Conservation (phyloP, 1,139 yeast genomes). For the Candida glucosophila region DNA sequence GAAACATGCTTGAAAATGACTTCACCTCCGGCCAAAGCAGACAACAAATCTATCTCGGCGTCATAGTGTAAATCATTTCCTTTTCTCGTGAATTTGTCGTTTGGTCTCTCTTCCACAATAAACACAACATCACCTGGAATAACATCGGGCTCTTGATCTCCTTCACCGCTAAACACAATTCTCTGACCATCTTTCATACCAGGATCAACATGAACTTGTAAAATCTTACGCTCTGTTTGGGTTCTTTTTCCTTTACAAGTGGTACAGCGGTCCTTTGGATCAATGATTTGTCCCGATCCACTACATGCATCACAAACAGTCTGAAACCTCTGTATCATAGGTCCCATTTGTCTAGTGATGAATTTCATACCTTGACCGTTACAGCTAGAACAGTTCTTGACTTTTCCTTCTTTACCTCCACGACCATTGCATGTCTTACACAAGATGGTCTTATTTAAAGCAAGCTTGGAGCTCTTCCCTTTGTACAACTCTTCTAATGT, state of each 20-base stretch:
- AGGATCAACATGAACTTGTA: slow-evolving; percentile 91
- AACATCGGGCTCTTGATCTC: slow-evolving; percentile 93
- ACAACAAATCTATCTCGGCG: slow-evolving; percentile 81
- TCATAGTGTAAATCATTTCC: slow-evolving; percentile 84
- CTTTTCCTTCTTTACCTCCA: slow-evolving; percentile 93
- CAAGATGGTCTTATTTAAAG: slow-evolving; percentile 82
- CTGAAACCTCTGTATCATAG: slow-evolving; percentile 97
- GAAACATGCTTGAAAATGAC: slow-evolving; percentile 78
- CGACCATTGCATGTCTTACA: slow-evolving; percentile 88
- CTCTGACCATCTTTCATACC: slow-evolving; percentile 97
- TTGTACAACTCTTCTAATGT: slow-evolving; percentile 89
- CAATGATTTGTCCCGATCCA: slow-evolving; percentile 87
- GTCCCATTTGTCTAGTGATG: slow-evolving; percentile 98
- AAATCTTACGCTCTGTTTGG: slow-evolving; percentile 77
- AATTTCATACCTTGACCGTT: slow-evolving; percentile 86
- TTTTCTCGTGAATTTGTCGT: slow-evolving; percentile 73
- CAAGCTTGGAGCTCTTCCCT: slow-evolving; percentile 91
- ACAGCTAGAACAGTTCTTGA: slow-evolving; percentile 81
- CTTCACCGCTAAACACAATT: slow-evolving; percentile 88
- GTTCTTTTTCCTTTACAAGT: slow-evolving; percentile 87
- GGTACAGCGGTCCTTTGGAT: slow-evolving; percentile 84
- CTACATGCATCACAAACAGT: slow-evolving; percentile 87
- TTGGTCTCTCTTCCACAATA: slow-evolving; percentile 82
- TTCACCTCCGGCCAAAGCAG: slow-evolving; percentile 95
- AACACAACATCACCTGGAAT: slow-evolving; percentile 96